Conservation (phyloP, 2,329 filamentous ascomycete genomes). For the Fusarium brachygibbosum region DNA sequence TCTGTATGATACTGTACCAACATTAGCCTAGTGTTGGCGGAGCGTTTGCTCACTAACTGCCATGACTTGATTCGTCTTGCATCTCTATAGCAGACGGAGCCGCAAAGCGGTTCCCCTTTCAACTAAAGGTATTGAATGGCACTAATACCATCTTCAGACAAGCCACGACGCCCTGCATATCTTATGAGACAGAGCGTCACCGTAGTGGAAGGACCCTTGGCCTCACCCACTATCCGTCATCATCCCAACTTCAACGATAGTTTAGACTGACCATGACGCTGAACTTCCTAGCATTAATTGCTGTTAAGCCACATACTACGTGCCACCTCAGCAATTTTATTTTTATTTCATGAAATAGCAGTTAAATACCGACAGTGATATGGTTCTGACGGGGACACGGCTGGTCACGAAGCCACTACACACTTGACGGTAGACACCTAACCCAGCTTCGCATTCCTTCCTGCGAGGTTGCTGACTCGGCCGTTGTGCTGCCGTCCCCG, state of each 20-base stretch:
- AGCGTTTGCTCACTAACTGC: conserved; percentile 9
- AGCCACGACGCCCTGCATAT: conserved; percentile 30
- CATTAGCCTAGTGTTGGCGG: conserved; percentile 8
- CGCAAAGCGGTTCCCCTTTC: conserved; percentile 38
- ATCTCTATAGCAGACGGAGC: conserved; percentile 37
- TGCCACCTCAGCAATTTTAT: background rate
- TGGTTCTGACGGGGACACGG: background rate
- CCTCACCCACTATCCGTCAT: conserved; percentile 25
- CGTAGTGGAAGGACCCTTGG: conserved; percentile 30
- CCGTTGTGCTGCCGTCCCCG: conserved; percentile 5
- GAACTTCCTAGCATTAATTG: background rate
- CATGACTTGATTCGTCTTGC: conserved; percentile 11
- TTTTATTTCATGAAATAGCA: background rate
- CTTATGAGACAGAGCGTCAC: conserved; percentile 33
- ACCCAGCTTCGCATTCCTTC: background rate
- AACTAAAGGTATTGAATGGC: conserved; percentile 12
- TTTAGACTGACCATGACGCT: conserved; percentile 8
- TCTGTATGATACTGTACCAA: background rate
- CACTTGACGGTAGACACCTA: background rate
- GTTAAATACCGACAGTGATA: background rate
- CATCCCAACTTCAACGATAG: conserved; percentile 31
- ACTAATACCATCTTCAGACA: conserved; percentile 7
- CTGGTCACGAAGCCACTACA: conserved; percentile 1
- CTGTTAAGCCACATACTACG: background rate
- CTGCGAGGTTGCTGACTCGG: conserved; percentile 26